Evolutionary conservation across 1,284 basidiomycete genomes (phyloP), one percentile per base, ranked within the genome.

Genomic region (Takashimella tepidaria): DNA sequence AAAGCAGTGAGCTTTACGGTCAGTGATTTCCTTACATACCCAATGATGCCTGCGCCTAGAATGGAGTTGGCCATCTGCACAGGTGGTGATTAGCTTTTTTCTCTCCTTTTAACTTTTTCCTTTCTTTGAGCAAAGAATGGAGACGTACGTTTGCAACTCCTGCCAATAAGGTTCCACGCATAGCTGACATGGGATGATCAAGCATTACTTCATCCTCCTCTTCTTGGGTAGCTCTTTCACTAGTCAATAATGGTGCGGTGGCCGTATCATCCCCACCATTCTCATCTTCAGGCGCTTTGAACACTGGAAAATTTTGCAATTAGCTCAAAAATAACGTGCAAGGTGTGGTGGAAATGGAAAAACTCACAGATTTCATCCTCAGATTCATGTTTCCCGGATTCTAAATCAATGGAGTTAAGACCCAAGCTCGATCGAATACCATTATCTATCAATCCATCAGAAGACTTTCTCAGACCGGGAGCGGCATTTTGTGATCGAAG

Each of bases 1-100:
- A 31, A 31, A 26, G 11, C 22, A 5, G 24, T 48, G 55, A 51
- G 47, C 26, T 45, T 16, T 1, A 37, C 4, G 13, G 40, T 43
- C 40, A 45, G 40, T 41, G 43, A 6, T 16, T 16, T 37, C 24
- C 8, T 42, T 20, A 41, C 70, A 79, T 57, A 79, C 91, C 85
- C 90, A 63, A 93, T 91, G 59, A 93, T 92, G 49, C 88, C 89
- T 84, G 95, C 95, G 42, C 95, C 95, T 22, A 98, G 79, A 50
- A 98, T 98, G 5, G 91, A 93, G 73, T 98, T 98, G 25, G 92
- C 90, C 79, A 79, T 79, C 70, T 78, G 54, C 10, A 3, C n/a
- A 37, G 31, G 16, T 16, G 16, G 16, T 37, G 31, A 16, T 37
- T 37, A 37, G 31, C 8, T n/a, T n/a, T n/a, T n/a, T n/a, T n/a